Evolutionary conservation across 164 flowering plant species (phyloP), one percentile per base, ranked within the genome.

Genomic region (Paratinospora sagittata): DNA sequence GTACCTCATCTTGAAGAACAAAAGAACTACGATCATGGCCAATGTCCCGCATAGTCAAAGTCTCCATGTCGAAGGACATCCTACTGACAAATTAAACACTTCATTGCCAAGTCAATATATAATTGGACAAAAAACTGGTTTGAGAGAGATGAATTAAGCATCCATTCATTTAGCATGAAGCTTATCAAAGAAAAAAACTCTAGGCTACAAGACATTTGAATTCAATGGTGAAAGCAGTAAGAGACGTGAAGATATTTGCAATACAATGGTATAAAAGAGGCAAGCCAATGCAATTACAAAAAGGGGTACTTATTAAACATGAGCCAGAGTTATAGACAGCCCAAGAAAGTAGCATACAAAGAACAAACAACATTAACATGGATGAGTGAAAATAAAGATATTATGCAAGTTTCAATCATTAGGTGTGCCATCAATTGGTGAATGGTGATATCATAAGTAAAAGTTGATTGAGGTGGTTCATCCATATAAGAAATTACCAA

Each of bases 1-100:
- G 68, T 71, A 93, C 98, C 97, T 91, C 97, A 75, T 93, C 93
- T 79, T 91, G 97, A 71, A 88, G 78, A 79, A 82, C 89, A 72
- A 89, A 81, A 66, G 84, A 68, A 69, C 93, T 82, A 65, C 63
- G 77, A 65, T 81, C 87, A 68, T 45, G 77, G 63, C 71, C 68
- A 63, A 72, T 68, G 65, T 84, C 90, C 77, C 80, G 85, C 21
- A 80, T 27, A 70, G 76, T 85, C 69, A 76, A 57, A 78, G 75
- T 89, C 49, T 92, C 92, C 71, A 87, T 37, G 84, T 93, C 96
- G 34, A 85, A 30, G 39, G 94, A 86, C 68, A 82, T 71, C 80
- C 97, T 91, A 79, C 64, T 55, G 14, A 61, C 64, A 41, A 39
- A 66, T 23, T 27, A 24, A 71, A 69, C 17, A 36, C 19, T 41